These are phyloP conservation scores for Tympanopsis confertula DNA, from an alignment of 2,329 filamentous ascomycete genomes.

Conservation along the genomic window DNA sequence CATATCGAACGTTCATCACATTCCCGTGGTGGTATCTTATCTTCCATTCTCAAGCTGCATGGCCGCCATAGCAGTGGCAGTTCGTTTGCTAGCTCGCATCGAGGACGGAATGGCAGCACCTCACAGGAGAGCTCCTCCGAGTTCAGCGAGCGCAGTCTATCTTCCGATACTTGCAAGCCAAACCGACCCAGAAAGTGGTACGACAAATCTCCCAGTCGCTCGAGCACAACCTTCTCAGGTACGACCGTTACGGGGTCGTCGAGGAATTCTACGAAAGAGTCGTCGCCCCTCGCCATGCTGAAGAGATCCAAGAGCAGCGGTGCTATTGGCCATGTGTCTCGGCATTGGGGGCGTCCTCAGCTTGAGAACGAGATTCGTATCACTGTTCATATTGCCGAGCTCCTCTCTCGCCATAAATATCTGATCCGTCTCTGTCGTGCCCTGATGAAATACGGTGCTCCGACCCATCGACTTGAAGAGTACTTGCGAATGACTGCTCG, in stretches of 20 bases:
- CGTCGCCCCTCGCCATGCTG: slow-evolving; percentile 10
- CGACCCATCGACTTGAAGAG: slow-evolving; percentile 81
- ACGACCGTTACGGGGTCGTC: slow-evolving; percentile 15
- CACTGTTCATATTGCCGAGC: slow-evolving; percentile 51
- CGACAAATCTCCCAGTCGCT: slow-evolving; percentile 20
- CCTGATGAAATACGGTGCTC: slow-evolving; percentile 81
- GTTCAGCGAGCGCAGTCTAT: slow-evolving; percentile 14
- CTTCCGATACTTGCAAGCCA: slow-evolving; percentile 16
- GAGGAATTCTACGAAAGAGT: too few species aligned
- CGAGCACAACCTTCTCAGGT: slow-evolving; percentile 18
- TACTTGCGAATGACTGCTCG: slow-evolving; percentile 83
- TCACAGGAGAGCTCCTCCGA: slow-evolving; percentile 18
- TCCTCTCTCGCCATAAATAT: slow-evolving; percentile 70
- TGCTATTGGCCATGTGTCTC: slow-evolving; percentile 9
- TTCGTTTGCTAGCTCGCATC: not conserved
- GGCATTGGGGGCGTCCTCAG: slow-evolving; percentile 8
- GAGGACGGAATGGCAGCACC: slow-evolving; percentile 11
- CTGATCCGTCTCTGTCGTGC: slow-evolving; percentile 74
- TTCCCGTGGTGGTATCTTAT: slow-evolving; percentile 64
- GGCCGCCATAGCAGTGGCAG: slow-evolving; percentile 7
- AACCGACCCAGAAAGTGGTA: slow-evolving; percentile 23
- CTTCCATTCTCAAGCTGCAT: slow-evolving; percentile 61
- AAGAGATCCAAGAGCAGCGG: slow-evolving; percentile 11
- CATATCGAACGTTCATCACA: slow-evolving; percentile 57
- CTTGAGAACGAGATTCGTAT: slow-evolving; percentile 27